Evolutionary conservation across 257 asterid species (phyloP).

Genomic region (Salvia splendens): DNA sequence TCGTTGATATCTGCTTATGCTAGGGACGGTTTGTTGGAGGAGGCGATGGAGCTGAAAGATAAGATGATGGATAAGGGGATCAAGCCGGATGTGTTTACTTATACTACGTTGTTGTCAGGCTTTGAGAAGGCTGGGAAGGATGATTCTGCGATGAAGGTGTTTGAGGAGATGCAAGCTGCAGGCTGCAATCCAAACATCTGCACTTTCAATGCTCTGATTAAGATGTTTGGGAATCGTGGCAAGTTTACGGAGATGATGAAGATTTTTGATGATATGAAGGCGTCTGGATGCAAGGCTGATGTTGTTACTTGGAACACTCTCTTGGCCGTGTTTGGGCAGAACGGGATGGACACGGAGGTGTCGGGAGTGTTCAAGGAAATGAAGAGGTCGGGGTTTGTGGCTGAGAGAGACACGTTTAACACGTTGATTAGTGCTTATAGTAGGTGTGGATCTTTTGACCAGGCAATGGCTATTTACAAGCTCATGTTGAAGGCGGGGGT

Average conservation of each 20-base stretch:
- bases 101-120: conserved; percentile 85
- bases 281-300: conserved; percentile 72
- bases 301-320: conserved; percentile 97
- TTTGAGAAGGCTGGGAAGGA: conserved; percentile 95
- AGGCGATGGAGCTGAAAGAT: conserved; percentile 69
- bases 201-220: conserved; percentile 85
- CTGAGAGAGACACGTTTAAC: conserved; percentile 92
- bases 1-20: conserved; percentile 78
- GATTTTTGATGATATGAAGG: conserved; percentile 73
- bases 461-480: conserved; percentile 80
- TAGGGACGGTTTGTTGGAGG: conserved; percentile 77
- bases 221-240: conserved; percentile 86
- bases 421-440: conserved; percentile 90
- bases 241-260: conserved; percentile 89
- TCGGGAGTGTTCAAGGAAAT: conserved; percentile 88
- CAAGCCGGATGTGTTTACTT: conserved; percentile 89
- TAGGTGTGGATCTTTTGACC: conserved; percentile 82
- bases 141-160: conserved; percentile 72
- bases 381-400: conserved; percentile 88
- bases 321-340: conserved; percentile 91
- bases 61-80: conserved; percentile 73
- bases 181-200: conserved; percentile 89
- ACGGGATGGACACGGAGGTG: conserved; percentile 83
- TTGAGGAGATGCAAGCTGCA: conserved; percentile 65
- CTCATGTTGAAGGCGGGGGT: conserved; percentile 82